Percentiles rank a stretch among this genome's conserved stretches.
phyloP scores from a whole-genome alignment of 208 protist genomes.

The Crithidia expoeki region DNA sequence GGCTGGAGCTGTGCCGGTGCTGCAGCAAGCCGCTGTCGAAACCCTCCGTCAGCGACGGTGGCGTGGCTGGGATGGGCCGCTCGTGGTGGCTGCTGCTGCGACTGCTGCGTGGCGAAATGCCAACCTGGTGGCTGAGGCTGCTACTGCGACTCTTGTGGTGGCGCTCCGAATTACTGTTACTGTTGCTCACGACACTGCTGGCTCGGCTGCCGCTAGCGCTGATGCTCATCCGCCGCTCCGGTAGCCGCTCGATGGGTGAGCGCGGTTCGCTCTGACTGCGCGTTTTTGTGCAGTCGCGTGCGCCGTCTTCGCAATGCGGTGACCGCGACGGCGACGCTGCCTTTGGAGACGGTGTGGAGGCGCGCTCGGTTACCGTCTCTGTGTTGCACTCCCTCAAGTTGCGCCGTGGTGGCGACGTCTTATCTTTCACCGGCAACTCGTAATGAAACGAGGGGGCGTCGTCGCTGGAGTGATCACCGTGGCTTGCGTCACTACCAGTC shows the following conservation, averaged over 20 bases:
- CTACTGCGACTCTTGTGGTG: not conserved
- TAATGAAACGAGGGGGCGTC: conserved; percentile 7
- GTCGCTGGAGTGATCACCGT: conserved; percentile 11
- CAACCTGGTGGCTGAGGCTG: not conserved
- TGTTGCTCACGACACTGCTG: conserved; percentile 1
- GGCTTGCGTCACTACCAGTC: conserved; percentile 5
- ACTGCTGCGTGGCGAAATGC: not conserved
- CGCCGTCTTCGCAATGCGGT: not conserved
- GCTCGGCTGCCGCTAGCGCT: conserved; percentile 3
- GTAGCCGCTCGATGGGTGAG: conserved; percentile 2
- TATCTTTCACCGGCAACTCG: conserved; percentile 21
- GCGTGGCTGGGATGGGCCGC: conserved; percentile 16
- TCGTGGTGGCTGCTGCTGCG: conserved; percentile 5
- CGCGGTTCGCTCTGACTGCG: conserved; percentile 3
- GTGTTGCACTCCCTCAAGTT: not conserved
- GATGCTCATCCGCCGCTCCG: not conserved
- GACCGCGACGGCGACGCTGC: not conserved
- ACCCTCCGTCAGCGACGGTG: conserved; percentile 2
- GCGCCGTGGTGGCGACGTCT: not conserved
- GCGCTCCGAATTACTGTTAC: too few species aligned
- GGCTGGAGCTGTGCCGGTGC: conserved; percentile 7
- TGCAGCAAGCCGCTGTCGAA: conserved; percentile 4
- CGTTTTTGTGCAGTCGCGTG: not conserved
- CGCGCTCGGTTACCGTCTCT: not conserved
- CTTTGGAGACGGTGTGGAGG: not conserved